These are phyloP conservation scores for Leccinum subgranulosum DNA, from an alignment of 768 basidiomycete genomes.

Conservation along the genomic window DNA sequence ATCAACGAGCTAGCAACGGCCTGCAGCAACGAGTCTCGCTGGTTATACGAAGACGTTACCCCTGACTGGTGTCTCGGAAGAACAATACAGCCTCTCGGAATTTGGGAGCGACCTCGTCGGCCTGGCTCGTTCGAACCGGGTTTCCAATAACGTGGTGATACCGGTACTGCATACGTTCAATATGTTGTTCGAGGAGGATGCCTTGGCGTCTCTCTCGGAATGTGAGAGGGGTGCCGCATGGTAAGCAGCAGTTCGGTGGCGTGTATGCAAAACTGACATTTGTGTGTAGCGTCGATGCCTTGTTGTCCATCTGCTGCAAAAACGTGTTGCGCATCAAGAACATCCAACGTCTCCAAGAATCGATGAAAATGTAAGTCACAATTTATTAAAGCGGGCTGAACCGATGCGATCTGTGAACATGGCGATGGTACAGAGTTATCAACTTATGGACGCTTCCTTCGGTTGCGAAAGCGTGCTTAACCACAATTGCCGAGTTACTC, in stretches of 20 bases:
- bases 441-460: conserved; percentile 55
- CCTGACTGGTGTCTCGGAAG: conserved; percentile 24
- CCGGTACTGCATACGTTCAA: conserved; percentile 78
- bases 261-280: conserved; percentile 8
- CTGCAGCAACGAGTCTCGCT: conserved; percentile 59
- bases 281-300: conserved; percentile 44
- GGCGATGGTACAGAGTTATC: conserved; percentile 48
- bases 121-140: conserved; percentile 50
- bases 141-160: conserved; percentile 72
- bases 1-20: conserved; percentile 54
- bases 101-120: conserved; percentile 58
- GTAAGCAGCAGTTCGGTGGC: conserved; percentile 39
- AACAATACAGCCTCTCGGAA: conserved; percentile 45
- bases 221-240: conserved; percentile 45
- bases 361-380: conserved; percentile 74
- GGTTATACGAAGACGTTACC: conserved; percentile 56
- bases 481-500: conserved; percentile 58
- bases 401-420: conserved; percentile 13
- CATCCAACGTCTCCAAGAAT: conserved; percentile 73
- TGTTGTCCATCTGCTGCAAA: conserved; percentile 56
- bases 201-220: conserved; percentile 47
- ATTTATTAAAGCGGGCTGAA: conserved; percentile 24
- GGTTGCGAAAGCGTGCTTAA: conserved; percentile 41
- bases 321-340: conserved; percentile 75
- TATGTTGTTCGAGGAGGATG: conserved; percentile 67